phyloP scores from a whole-genome alignment of 805 yeast genomes.

The fission yeast (Schizosaccharomyces pombe) region DNA sequence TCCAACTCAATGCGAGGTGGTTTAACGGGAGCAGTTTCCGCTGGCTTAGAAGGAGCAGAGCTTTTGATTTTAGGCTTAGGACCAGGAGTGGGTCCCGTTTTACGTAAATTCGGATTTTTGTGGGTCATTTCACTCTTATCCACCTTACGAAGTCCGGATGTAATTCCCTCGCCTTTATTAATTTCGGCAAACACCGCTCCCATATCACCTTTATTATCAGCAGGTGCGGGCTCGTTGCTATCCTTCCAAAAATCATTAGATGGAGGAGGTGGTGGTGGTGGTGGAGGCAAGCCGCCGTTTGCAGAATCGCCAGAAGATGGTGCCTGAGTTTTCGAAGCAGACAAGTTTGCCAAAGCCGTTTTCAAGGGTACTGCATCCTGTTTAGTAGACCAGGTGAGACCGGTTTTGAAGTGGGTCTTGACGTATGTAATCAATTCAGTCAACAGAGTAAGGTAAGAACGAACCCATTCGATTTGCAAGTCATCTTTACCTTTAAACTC shows the following conservation, averaged over 20 bases:
- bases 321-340: constrained; percentile 13
- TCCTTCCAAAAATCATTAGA: constrained; percentile 32
- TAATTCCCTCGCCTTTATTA: constrained; percentile 63
- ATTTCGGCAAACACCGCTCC: constrained; percentile 80
- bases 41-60: constrained; percentile 46
- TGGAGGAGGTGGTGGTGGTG: constrained; percentile 88
- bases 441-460: constrained; percentile 34
- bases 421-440: constrained; percentile 50
- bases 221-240: constrained; percentile 18
- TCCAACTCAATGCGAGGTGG: constrained; percentile 37
- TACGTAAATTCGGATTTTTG: constrained; percentile 65
- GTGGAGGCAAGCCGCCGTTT: constrained; percentile 26
- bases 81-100: constrained; percentile 24
- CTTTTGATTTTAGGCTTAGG: constrained; percentile 49
- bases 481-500: constrained; percentile 36
- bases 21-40: constrained; percentile 16
- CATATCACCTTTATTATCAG: constrained; percentile 29
- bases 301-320: constrained; percentile 18
- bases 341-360: constrained; percentile 27
- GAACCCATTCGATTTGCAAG: constrained; percentile 71
- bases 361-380: constrained; percentile 21
- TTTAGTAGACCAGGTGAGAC: constrained; percentile 52
- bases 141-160: constrained; percentile 71
- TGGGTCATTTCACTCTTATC: constrained; percentile 87
- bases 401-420: constrained; percentile 57